A percentile compares a stretch with the other conserved stretches of the same genome.
Evolutionary conservation across 306 rosid genomes (phyloP).

Genomic region (Dalbergia cochinchinensis): DNA sequence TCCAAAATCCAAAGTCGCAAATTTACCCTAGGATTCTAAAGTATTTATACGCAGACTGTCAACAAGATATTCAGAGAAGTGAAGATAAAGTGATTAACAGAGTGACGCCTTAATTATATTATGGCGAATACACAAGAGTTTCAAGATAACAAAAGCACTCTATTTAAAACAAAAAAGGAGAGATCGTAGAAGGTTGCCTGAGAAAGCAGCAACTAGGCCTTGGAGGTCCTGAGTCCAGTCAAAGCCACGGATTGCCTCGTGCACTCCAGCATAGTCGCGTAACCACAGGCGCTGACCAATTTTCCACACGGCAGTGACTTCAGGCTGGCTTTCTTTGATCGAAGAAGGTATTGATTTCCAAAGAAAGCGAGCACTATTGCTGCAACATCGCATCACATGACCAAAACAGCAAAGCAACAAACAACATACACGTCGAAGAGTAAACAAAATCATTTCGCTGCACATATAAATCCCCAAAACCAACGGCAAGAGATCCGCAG

Average conservation of each 20-base stretch:
- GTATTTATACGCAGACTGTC: background rate
- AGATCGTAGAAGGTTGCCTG: slow-evolving; percentile 66
- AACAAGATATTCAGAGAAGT: slow-evolving; percentile 20
- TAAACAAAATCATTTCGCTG: too few relatives aligned
- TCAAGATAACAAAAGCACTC: background rate
- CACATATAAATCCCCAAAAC: too few relatives aligned
- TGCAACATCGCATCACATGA: too few relatives aligned
- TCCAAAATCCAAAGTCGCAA: too few relatives aligned
- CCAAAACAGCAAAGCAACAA: too few relatives aligned
- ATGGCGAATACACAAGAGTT: slow-evolving; percentile 12
- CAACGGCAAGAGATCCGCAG: too few relatives aligned
- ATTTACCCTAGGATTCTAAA: background rate
- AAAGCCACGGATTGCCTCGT: slow-evolving; percentile 76
- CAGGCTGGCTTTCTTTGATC: slow-evolving; percentile 74
- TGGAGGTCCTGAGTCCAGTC: slow-evolving; percentile 84
- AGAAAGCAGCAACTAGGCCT: slow-evolving; percentile 73
- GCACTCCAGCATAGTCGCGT: slow-evolving; percentile 70
- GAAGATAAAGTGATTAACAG: background rate
- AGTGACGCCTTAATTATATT: background rate
- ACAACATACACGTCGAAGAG: too few relatives aligned
- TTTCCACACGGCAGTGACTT: slow-evolving; percentile 79
- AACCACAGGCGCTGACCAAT: slow-evolving; percentile 85
- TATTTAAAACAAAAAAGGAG: background rate
- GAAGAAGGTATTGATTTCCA: slow-evolving; percentile 84
- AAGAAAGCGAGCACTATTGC: slow-evolving; percentile 88